phyloP scores from a whole-genome alignment of 1,139 yeast species.

The Geotrichum phurueaensis region DNA sequence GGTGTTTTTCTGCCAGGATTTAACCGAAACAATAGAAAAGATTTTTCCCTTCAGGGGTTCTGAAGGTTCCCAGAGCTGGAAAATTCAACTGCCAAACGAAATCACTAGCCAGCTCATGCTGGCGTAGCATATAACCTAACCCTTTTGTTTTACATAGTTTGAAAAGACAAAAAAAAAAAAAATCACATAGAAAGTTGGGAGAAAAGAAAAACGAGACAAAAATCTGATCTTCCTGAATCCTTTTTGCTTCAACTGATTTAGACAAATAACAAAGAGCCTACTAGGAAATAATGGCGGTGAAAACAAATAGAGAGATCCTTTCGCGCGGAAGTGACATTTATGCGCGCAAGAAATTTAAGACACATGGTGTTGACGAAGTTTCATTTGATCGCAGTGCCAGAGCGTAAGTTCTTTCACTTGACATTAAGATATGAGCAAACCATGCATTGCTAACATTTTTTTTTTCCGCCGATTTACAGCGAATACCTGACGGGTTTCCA shows the following conservation, averaged over 20 bases:
- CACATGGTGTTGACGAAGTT: conserved; percentile 72
- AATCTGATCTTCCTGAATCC: neutral
- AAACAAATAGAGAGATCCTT: conserved; percentile 67
- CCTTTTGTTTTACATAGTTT: neutral
- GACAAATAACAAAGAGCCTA: neutral
- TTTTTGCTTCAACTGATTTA: neutral
- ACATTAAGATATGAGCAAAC: neutral
- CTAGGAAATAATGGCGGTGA: neutral
- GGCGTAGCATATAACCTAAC: conserved; percentile 7
- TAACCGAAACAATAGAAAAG: neutral
- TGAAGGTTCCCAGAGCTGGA: neutral
- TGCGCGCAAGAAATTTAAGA: conserved; percentile 56
- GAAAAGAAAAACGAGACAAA: neutral
- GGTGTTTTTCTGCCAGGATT: neutral
- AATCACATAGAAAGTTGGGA: neutral
- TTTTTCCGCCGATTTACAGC: conserved; percentile 20
- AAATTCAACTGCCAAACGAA: neutral
- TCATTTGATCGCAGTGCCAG: conserved; percentile 71
- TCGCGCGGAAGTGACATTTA: conserved; percentile 77
- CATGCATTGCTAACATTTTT: conserved; percentile 3
- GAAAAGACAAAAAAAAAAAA: neutral
- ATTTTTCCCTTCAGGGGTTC: neutral
- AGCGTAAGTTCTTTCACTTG: conserved; percentile 31
- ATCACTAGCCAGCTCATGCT: neutral
- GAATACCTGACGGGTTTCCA: conserved; percentile 94